Base-by-base conservation (phyloP, 495 filamentous ascomycete genomes). In the Cercophora samala region DNA sequence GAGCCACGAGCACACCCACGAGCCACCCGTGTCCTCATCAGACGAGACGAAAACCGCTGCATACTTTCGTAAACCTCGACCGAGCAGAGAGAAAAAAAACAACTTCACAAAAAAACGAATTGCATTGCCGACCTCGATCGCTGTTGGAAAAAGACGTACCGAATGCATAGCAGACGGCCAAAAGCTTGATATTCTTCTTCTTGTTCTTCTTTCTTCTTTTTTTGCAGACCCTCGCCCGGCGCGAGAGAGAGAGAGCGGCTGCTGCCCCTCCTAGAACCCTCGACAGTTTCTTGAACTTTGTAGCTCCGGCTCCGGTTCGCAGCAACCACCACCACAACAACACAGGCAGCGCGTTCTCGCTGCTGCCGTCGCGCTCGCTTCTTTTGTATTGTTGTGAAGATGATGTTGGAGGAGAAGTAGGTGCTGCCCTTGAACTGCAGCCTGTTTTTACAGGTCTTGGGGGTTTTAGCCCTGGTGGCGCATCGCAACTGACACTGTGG, bases 361-460 rank as follows among this genome's bases (percentile, higher is more conserved):
- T 25, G 65, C 72, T 75, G 76, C 70, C 62, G 58, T 69, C 75
- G 73, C 77, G 73, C 68, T 80, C 73, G 73, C 71, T 77, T 73
- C 21, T 75, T 17, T 2, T 8, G 23, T n/a, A 26, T 42, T 11
- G 15, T n/a, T 21, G n/a, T 70, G 72, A 76, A 78, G 77, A 89
- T 80, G 71, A 93, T 91, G 87, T 67, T 94, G 77, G 89, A 92
- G 80, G 92, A 96, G 76, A 96, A 95, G 92, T 96, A 90, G 70
- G 90, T 21, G 24, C 58, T 53, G 63, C 52, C 52, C 64, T 17
- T 46, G 6, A 2, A 9, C 13, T 46, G 37, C 37, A 56, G 42
- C 61, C 22, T 4, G 54, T 1, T 32, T 62, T 18, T 63, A 17
- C 51, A 21, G 58, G 24, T 37, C 4, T 17, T 17, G 21, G 64